Percentiles rank a stretch among this genome's conserved stretches.
These are phyloP conservation scores for Pleurotus ostreatus DNA, from an alignment of 768 basidiomycete genomes.

Conservation along the genomic window DNA sequence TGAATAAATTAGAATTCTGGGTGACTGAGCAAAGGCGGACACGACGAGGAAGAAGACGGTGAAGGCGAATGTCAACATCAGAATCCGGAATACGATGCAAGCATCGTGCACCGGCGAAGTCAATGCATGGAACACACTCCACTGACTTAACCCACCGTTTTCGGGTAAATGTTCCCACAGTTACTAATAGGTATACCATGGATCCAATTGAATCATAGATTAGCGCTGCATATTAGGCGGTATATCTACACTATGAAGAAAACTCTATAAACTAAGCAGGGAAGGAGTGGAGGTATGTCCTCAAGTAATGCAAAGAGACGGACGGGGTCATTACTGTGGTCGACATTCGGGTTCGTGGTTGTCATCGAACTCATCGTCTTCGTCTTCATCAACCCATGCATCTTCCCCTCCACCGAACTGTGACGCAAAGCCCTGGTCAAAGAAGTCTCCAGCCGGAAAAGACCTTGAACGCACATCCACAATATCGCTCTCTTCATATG, in stretches of 20 bases:
- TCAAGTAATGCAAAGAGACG: background rate
- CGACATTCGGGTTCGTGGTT: slow-evolving; percentile 49
- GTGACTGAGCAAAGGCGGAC: slow-evolving; percentile 10
- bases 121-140: too few species aligned
- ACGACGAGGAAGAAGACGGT: slow-evolving; percentile 8
- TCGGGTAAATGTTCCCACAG: background rate
- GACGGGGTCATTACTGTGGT: slow-evolving; percentile 39
- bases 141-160: too few species aligned
- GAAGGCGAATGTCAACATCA: slow-evolving; percentile 1
- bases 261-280: background rate
- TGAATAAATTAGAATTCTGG: slow-evolving; percentile 56
- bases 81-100: slow-evolving; percentile 2
- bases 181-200: background rate
- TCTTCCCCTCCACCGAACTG: slow-evolving; percentile 76
- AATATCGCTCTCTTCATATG: slow-evolving; percentile 74
- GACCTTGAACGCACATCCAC: slow-evolving; percentile 79
- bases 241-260: background rate
- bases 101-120: background rate
- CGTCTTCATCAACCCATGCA: slow-evolving; percentile 68
- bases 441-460: slow-evolving; percentile 75
- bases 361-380: slow-evolving; percentile 51
- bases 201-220: background rate
- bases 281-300: background rate
- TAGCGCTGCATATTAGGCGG: background rate
- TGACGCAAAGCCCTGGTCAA: slow-evolving; percentile 65